Evolutionary conservation across 495 filamentous ascomycete genomes (phyloP), one percentile per base, ranked within the genome.

Genomic region (Aspergillus taichungensis): DNA sequence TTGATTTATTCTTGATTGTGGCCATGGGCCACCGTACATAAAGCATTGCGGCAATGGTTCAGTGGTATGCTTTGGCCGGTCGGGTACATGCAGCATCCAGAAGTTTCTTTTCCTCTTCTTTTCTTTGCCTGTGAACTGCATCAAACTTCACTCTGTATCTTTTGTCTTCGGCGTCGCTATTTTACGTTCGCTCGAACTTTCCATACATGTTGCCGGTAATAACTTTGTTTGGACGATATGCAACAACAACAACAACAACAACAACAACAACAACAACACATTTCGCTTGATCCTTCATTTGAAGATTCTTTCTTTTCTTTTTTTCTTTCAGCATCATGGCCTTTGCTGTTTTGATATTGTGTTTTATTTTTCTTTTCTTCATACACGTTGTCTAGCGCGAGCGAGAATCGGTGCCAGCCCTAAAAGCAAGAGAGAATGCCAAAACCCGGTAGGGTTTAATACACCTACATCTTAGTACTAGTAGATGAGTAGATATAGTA

Each of bases 181-280:
- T 35, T 31, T 38, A 32, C 30, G 30, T 38, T 31, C 48, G 42
- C 45, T 41, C 45, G 48, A 41, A 42, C 18, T 38, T 37, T 39
- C 31, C 45, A 47, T 43, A 52, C 28, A 32, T 43, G 40, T 42
- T 42, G 43, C 35, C 27, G 47, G 43, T 46, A 51, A 35, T 46
- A 31, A 42, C 13, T 41, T 13, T 51, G 49, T 34, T 51, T 51
- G 43, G 49, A 51, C 39, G 49, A 30, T 40, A 42, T 51, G 42
- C 32, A 34, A 40, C 18, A 27, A 27, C 36, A 24, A 37, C 11
- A 40, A 27, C 36, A 24, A 37, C 11, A 40, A 27, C 36, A 24
- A 37, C 11, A 40, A 27, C 36, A 24, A 37, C 32, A 34, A 40
- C 18, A 27, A 27, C 36, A 24, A 37, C 11, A 40, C 14, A 40